Conservation (phyloP, 768 basidiomycete genomes). For the Agrocybe chaxingu region DNA sequence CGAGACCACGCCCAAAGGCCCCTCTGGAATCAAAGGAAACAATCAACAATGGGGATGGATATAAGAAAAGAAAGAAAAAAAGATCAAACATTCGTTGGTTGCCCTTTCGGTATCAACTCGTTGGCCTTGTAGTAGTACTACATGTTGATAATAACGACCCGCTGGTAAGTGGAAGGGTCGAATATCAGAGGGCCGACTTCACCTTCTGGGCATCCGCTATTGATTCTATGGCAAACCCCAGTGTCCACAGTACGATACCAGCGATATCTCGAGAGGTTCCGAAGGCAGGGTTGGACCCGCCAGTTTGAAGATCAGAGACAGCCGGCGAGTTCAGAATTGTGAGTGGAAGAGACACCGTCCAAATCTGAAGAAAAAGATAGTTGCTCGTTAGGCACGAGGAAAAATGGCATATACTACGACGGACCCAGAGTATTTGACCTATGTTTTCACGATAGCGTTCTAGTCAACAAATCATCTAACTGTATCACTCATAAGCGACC, state of each 20-base stretch:
- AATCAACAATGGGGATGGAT: not conserved
- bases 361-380: conserved; percentile 35
- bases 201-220: conserved; percentile 61
- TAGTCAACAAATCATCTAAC: not conserved
- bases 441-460: too few species aligned
- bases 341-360: conserved; percentile 61
- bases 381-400: not conserved
- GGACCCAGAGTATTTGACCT: conserved; percentile 62
- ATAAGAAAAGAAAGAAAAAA: not conserved
- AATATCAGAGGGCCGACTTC: not conserved
- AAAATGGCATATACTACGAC: conserved; percentile 5
- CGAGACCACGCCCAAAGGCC: conserved; percentile 58
- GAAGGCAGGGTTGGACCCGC: conserved; percentile 52
- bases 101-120: conserved; percentile 44
- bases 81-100: conserved; percentile 34
- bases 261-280: conserved; percentile 62
- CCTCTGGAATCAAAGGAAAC: conserved; percentile 23
- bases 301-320: conserved; percentile 42
- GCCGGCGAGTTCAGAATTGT: conserved; percentile 68
- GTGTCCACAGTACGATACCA: conserved; percentile 56
- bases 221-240: conserved; percentile 58
- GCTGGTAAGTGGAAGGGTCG: not conserved
- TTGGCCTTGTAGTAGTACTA: conserved; percentile 52
- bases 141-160: not conserved
- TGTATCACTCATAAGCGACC: conserved; percentile 2